A percentile compares a stretch with the other conserved stretches of the same genome.
Evolutionary conservation across 495 filamentous ascomycete genomes (phyloP).

Genomic region (Xylaria castorea): DNA sequence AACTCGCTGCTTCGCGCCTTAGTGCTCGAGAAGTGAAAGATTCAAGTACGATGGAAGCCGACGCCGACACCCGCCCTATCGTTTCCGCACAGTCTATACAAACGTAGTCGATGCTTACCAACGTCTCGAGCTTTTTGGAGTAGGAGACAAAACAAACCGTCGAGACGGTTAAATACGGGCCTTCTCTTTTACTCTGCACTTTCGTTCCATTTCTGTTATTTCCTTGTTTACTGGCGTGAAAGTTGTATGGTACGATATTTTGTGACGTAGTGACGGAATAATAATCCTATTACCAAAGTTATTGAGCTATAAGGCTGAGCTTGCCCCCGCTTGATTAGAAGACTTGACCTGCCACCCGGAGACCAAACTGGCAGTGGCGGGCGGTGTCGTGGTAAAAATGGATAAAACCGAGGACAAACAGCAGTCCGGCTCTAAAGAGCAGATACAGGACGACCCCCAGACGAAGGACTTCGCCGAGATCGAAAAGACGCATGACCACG

Average conservation of each 20-base stretch:
- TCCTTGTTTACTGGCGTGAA: background rate
- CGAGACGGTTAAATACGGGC: background rate
- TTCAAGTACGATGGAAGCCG: background rate
- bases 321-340: slow-evolving; percentile 7
- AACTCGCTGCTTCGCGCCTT: background rate
- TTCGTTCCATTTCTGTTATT: background rate
- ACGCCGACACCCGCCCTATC: background rate
- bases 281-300: background rate
- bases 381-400: background rate
- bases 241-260: slow-evolving; percentile 10
- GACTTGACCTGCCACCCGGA: background rate
- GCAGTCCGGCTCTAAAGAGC: slow-evolving; percentile 1
- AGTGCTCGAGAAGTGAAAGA: background rate
- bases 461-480: slow-evolving; percentile 7
- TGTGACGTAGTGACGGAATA: slow-evolving; percentile 17
- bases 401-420: slow-evolving; percentile 4
- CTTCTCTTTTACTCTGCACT: background rate
- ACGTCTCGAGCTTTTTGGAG: background rate
- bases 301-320: background rate
- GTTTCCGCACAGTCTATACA: background rate
- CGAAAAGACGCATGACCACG: slow-evolving; percentile 18
- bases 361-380: background rate
- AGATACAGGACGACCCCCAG: background rate
- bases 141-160: background rate
- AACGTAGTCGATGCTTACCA: background rate